Conservation (phyloP, 345 rosid genomes). For the Gossypium rotundifolium region DNA sequence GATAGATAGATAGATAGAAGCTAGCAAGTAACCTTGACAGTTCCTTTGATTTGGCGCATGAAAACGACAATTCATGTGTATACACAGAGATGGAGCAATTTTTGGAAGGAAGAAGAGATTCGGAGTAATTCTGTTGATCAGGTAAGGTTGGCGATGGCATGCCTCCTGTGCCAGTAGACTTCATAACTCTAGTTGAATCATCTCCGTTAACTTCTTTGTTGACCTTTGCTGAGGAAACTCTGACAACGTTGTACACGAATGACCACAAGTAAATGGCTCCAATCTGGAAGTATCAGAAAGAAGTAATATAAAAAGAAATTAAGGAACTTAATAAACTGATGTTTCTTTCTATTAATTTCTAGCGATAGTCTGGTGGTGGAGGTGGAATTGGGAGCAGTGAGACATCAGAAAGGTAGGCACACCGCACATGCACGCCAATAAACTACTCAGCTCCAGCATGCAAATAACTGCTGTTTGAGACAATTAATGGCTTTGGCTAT, state of each 20-base stretch:
- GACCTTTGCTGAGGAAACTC: constrained; percentile 31
- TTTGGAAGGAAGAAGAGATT: constrained; percentile 20
- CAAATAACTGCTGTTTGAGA: background rate
- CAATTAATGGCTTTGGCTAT: background rate
- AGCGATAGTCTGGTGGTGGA: background rate
- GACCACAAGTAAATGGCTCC: constrained; percentile 73
- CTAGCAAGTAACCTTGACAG: constrained; percentile 5
- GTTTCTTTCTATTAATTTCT: background rate
- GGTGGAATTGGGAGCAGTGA: background rate
- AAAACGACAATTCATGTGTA: background rate
- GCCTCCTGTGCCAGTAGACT: constrained; percentile 3
- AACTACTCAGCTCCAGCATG: background rate
- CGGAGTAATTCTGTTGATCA: constrained; percentile 8
- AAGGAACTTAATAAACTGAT: background rate
- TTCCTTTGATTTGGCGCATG: constrained; percentile 3
- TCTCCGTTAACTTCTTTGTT: constrained; percentile 16
- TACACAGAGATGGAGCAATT: constrained; percentile 3
- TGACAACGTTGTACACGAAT: constrained; percentile 57
- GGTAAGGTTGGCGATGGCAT: constrained; percentile 5
- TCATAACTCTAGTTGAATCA: background rate
- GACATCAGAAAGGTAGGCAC: background rate
- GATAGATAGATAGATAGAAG: background rate
- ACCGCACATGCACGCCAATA: too few species aligned
- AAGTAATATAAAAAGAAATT: background rate
- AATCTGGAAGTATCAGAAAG: constrained; percentile 26